Percentiles rank a stretch among this genome's conserved stretches.
Evolutionary conservation across 257 asterid genomes (phyloP).

Genomic region (Solanum pinnatisectum): DNA sequence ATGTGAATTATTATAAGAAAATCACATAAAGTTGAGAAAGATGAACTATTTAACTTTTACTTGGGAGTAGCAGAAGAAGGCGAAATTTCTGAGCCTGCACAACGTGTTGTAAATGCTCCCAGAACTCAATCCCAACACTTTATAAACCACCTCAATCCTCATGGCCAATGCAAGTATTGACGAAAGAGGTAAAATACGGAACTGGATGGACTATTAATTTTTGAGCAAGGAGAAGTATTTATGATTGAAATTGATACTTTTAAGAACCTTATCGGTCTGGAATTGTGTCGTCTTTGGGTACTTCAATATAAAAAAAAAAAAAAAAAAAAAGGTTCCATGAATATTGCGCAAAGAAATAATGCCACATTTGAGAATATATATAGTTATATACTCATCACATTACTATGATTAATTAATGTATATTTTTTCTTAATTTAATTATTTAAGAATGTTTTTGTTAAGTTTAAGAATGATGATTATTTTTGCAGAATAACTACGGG

Average conservation of each 20-base stretch:
- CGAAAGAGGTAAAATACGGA: neutral
- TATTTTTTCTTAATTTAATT: no score
- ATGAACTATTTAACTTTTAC: neutral
- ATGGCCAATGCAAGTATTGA: neutral
- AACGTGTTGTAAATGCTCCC: no score
- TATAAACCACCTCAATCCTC: neutral
- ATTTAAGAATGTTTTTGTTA: no score
- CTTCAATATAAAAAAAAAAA: neutral
- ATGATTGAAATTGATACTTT: neutral
- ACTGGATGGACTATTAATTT: neutral
- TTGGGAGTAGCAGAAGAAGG: neutral
- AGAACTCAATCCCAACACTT: no score
- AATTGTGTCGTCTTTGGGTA: neutral
- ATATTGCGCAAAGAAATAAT: neutral
- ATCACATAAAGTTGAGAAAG: neutral
- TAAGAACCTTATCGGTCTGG: neutral
- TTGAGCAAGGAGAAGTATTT: neutral
- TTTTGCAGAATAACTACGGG: constrained; percentile 15
- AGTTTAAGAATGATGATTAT: no score
- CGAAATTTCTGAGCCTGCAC: neutral
- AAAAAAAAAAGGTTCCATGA: neutral
- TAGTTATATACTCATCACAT: no score
- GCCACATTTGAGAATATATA: no score
- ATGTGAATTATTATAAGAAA: neutral
- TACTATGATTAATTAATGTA: no score